Percentiles rank a stretch among this genome's conserved stretches.
Conservation (phyloP, 352 stramenopile genomes). For the Pythium grandisporangium region DNA sequence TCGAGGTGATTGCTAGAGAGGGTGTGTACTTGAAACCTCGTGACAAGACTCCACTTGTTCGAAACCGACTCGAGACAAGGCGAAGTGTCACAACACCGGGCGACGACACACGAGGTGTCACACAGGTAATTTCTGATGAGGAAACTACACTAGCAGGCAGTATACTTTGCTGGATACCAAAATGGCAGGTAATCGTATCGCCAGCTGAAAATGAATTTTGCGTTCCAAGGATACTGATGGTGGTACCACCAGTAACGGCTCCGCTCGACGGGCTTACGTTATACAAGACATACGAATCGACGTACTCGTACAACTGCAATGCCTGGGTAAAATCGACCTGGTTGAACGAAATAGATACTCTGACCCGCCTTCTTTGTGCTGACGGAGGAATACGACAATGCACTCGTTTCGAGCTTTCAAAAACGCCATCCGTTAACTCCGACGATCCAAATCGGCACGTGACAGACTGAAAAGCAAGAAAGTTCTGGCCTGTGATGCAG, state of each 20-base stretch:
- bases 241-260: slow-evolving; percentile 42
- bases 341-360: slow-evolving; percentile 58
- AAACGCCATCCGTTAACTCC: slow-evolving; percentile 16
- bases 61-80: slow-evolving; percentile 2
- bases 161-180: slow-evolving; percentile 15
- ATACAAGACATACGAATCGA: slow-evolving; percentile 18
- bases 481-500: slow-evolving; percentile 22
- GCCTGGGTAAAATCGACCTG: slow-evolving; percentile 34
- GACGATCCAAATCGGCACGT: slow-evolving; percentile 8
- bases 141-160: slow-evolving; percentile 28
- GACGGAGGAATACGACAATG: slow-evolving; percentile 32
- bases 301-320: slow-evolving; percentile 23
- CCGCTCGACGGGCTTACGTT: slow-evolving; percentile 33
- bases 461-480: slow-evolving; percentile 25
- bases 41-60: slow-evolving; percentile 13
- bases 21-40: slow-evolving; percentile 41
- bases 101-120: slow-evolving; percentile 12
- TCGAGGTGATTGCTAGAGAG: slow-evolving; percentile 17
- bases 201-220: slow-evolving; percentile 25
- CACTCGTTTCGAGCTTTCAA: slow-evolving; percentile 21
- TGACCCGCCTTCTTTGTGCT: slow-evolving; percentile 8
- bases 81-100: slow-evolving; percentile 15
- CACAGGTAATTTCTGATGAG: slow-evolving; percentile 25
- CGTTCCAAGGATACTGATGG: slow-evolving; percentile 46
- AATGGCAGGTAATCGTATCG: slow-evolving; percentile 39